These are phyloP conservation scores for Epicoccum nigrum DNA, from an alignment of 2,329 filamentous ascomycete genomes.

Conservation along the genomic window DNA sequence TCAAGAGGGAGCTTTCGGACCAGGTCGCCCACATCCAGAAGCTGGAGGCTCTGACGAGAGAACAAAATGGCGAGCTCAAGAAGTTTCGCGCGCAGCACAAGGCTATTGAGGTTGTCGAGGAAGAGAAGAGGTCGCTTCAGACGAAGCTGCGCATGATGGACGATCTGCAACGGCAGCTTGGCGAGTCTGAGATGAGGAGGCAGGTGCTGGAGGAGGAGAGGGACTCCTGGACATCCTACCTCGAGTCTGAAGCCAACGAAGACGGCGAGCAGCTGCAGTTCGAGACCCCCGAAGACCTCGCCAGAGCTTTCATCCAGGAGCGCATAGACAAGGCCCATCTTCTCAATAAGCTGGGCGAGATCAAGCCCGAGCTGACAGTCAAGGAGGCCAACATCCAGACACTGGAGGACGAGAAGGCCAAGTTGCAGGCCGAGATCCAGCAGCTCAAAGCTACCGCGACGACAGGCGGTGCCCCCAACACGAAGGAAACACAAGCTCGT, in stretches of 20 bases:
- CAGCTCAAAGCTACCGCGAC: constrained; percentile 62
- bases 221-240: constrained; percentile 82
- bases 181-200: constrained; percentile 79
- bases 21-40: constrained; percentile 90
- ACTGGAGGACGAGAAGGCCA: constrained; percentile 72
- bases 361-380: constrained; percentile 78
- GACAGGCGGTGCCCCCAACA: constrained; percentile 45
- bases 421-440: constrained; percentile 72
- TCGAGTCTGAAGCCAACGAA: constrained; percentile 70
- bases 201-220: constrained; percentile 89
- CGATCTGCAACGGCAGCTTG: constrained; percentile 74
- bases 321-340: constrained; percentile 79
- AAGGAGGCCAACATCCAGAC: constrained; percentile 76
- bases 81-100: constrained; percentile 81
- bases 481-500: constrained; percentile 68
- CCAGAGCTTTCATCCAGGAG: constrained; percentile 81
- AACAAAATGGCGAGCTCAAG: constrained; percentile 79
- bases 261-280: constrained; percentile 72
- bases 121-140: constrained; percentile 87
- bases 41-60: constrained; percentile 79
- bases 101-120: constrained; percentile 91
- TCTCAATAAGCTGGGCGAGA: constrained; percentile 77
- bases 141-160: constrained; percentile 77
- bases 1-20: constrained; percentile 86
- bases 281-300: constrained; percentile 85